Evolutionary conservation across 495 filamentous ascomycete species (phyloP).

Genomic region (Cercophora scortea): DNA sequence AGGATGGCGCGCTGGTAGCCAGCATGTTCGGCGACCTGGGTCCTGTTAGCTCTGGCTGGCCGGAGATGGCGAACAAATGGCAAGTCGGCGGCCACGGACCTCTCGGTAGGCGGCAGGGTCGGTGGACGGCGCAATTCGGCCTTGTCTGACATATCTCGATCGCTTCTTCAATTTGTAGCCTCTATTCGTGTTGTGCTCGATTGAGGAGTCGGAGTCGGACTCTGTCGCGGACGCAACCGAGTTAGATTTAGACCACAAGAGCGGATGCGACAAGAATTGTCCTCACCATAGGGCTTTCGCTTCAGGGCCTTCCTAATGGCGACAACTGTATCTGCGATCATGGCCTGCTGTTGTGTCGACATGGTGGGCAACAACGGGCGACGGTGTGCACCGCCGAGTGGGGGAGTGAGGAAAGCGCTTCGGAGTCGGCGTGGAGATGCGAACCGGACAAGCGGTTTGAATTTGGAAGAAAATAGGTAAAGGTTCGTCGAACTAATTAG

Average conservation of each 20-base stretch:
- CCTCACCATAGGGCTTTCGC: constrained; percentile 20
- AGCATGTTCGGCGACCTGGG: constrained; percentile 72
- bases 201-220: constrained; percentile 78
- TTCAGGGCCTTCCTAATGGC: constrained; percentile 18
- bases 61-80: too few relatives aligned
- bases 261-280: background rate
- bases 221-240: constrained; percentile 37
- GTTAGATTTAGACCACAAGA: constrained; percentile 1
- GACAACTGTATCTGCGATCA: constrained; percentile 21
- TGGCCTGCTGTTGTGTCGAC: constrained; percentile 25
- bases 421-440: background rate
- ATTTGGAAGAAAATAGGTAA: background rate
- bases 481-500: background rate
- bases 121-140: constrained; percentile 59
- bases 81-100: constrained; percentile 39
- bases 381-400: background rate
- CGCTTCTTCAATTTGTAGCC: constrained; percentile 85
- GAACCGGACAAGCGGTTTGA: background rate
- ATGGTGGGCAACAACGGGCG: constrained; percentile 5
- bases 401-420: background rate
- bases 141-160: constrained; percentile 70
- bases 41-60: constrained; percentile 2
- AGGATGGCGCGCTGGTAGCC: constrained; percentile 82
- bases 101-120: constrained; percentile 78
- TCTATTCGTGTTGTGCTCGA: constrained; percentile 74